phyloP scores from a whole-genome alignment of 148 eudicot species.

The Dysphania ambrosioides region DNA sequence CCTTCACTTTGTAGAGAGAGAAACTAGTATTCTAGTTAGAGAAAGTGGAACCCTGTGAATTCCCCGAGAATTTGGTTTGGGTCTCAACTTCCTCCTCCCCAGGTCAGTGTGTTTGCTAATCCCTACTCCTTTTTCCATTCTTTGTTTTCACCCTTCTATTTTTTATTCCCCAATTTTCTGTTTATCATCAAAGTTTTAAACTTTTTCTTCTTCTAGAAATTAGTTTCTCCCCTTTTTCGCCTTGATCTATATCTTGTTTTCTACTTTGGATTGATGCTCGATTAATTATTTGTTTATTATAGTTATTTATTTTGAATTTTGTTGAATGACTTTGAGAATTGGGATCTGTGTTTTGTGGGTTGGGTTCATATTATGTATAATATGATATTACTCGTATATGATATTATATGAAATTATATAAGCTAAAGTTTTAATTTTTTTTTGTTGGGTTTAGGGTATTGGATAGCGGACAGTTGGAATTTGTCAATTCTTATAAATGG shows the following conservation, averaged over 20 bases:
- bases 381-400: too few species aligned
- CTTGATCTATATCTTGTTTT: constrained; percentile 23
- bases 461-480: neutral
- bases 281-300: neutral
- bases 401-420: too few species aligned
- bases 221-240: neutral
- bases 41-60: constrained; percentile 4
- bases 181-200: too few species aligned
- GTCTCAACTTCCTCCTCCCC: too few species aligned
- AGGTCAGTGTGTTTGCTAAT: constrained; percentile 13
- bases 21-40: constrained; percentile 1
- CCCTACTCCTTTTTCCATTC: constrained; percentile 6
- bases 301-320: constrained; percentile 7
- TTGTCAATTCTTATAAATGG: constrained; percentile 7
- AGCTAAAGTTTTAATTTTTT: too few species aligned
- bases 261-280: constrained; percentile 1
- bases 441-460: constrained; percentile 1
- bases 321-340: constrained; percentile 14
- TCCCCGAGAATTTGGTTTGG: constrained; percentile 23
- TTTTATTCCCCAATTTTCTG: neutral
- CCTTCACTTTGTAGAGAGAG: neutral
- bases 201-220: neutral
- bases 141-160: constrained; percentile 10
- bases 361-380: too few species aligned
- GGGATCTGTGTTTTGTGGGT: constrained; percentile 29